A percentile compares a stretch with the other conserved stretches of the same genome.
These are phyloP conservation scores for Daldinia loculata DNA, from an alignment of 495 filamentous ascomycete species.

Conservation along the genomic window DNA sequence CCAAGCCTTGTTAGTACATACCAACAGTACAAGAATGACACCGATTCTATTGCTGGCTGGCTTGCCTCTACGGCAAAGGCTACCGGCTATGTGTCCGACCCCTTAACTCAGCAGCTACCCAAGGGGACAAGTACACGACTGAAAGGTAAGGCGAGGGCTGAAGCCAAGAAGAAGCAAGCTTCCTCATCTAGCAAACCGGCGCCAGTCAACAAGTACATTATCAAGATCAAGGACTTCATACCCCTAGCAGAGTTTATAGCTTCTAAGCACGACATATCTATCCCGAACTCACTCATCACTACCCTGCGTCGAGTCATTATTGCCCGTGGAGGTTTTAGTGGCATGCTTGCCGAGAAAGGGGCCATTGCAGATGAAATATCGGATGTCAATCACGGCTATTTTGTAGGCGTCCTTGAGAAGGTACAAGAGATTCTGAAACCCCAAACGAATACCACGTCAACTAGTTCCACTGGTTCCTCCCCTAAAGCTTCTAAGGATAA, in stretches of 20 bases:
- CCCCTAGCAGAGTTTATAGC: slow-evolving; percentile 51
- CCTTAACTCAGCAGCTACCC: slow-evolving; percentile 15
- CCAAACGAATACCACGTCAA: not conserved
- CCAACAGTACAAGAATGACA: slow-evolving; percentile 60
- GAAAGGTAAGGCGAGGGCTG: slow-evolving; percentile 49
- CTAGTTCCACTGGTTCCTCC: not conserved
- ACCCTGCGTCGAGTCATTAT: slow-evolving; percentile 46
- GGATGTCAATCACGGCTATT: not conserved
- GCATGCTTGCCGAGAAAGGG: not conserved
- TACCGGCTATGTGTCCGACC: slow-evolving; percentile 42
- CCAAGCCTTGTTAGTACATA: slow-evolving; percentile 52
- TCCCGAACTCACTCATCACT: slow-evolving; percentile 38
- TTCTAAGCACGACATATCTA: slow-evolving; percentile 26
- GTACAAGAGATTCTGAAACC: not conserved
- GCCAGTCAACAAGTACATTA: slow-evolving; percentile 38
- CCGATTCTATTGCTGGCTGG: slow-evolving; percentile 58
- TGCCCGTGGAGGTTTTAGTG: slow-evolving; percentile 28
- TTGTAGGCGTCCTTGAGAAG: not conserved
- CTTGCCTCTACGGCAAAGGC: slow-evolving; percentile 57
- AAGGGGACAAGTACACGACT: slow-evolving; percentile 18
- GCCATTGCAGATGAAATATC: not conserved
- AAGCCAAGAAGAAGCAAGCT: slow-evolving; percentile 36
- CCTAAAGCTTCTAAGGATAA: not conserved
- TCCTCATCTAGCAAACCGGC: not conserved
- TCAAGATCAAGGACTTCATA: slow-evolving; percentile 52